Conservation (phyloP, 352 stramenopile species). For the Globisporangium solare region DNA sequence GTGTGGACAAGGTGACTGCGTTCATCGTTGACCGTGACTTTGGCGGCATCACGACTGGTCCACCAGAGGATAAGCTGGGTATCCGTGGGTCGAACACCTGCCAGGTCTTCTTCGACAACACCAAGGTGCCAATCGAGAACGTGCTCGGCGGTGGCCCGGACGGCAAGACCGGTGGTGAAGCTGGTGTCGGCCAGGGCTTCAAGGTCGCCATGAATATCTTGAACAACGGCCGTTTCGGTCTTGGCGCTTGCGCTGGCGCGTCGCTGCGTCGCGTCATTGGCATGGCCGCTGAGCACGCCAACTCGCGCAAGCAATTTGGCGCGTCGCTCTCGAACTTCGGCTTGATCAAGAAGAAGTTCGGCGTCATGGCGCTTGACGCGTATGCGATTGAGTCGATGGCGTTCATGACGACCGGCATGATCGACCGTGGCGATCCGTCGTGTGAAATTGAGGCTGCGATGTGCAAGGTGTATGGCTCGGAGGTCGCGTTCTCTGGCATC, state of each 20-base stretch:
- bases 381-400: slow-evolving; percentile 88
- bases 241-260: slow-evolving; percentile 68
- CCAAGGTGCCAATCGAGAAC: slow-evolving; percentile 91
- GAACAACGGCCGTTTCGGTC: slow-evolving; percentile 91
- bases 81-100: slow-evolving; percentile 96
- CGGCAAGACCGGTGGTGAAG: slow-evolving; percentile 59
- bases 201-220: slow-evolving; percentile 92
- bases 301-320: slow-evolving; percentile 80
- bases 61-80: slow-evolving; percentile 96
- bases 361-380: slow-evolving; percentile 66
- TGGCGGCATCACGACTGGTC: slow-evolving; percentile 89
- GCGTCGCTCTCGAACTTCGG: slow-evolving; percentile 68
- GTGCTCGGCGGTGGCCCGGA: slow-evolving; percentile 81
- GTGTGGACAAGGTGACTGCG: slow-evolving; percentile 97
- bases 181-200: slow-evolving; percentile 86
- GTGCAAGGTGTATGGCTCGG: slow-evolving; percentile 87
- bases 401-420: slow-evolving; percentile 89
- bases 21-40: slow-evolving; percentile 96
- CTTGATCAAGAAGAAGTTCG: slow-evolving; percentile 89
- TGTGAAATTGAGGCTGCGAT: slow-evolving; percentile 87
- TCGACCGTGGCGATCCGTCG: slow-evolving; percentile 78
- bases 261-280: slow-evolving; percentile 68
- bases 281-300: slow-evolving; percentile 66
- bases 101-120: slow-evolving; percentile 94
- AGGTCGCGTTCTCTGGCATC: slow-evolving; percentile 77